Evolutionary conservation across 768 basidiomycete species (phyloP).

Genomic region (Lentinus brumalis): DNA sequence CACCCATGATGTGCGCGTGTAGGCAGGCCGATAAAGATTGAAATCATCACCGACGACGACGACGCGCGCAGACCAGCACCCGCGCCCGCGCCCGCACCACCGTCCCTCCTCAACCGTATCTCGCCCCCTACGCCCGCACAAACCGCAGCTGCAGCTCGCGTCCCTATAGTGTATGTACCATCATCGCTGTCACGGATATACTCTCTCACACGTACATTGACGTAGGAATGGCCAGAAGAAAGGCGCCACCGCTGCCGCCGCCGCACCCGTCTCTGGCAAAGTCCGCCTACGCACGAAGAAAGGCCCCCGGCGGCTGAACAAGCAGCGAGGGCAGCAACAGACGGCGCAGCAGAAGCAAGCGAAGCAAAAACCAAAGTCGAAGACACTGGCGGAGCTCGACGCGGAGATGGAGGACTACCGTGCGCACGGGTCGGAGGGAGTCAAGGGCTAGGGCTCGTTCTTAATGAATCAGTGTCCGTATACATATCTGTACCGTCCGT

Average conservation of each 20-base stretch:
- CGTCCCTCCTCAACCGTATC: slow-evolving; percentile 44
- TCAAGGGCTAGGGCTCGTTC: not conserved
- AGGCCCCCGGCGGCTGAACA: slow-evolving; percentile 74
- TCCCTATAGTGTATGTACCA: not conserved
- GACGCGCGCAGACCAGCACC: slow-evolving; percentile 25
- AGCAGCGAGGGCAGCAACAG: slow-evolving; percentile 31
- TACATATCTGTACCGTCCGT: not conserved
- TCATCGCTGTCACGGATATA: not conserved
- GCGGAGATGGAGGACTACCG: slow-evolving; percentile 82
- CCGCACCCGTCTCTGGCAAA: slow-evolving; percentile 1
- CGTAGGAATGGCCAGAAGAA: not conserved
- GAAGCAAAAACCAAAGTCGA: slow-evolving; percentile 7
- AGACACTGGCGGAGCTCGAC: slow-evolving; percentile 63
- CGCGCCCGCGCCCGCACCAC: slow-evolving; percentile 30
- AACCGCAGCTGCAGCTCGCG: slow-evolving; percentile 5
- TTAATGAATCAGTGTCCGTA: not conserved
- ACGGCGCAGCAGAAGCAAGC: slow-evolving; percentile 17
- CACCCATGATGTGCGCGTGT: not conserved
- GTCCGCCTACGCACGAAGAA: slow-evolving; percentile 55
- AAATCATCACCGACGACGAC: slow-evolving; percentile 57
- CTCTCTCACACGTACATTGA: not conserved
- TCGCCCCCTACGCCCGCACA: slow-evolving; percentile 10
- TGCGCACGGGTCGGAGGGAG: slow-evolving; percentile 38
- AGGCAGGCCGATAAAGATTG: slow-evolving; percentile 70
- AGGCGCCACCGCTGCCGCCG: not conserved